Evolutionary conservation across 495 filamentous ascomycete species (phyloP).

Genomic region (Aspergillus heteromorphus): DNA sequence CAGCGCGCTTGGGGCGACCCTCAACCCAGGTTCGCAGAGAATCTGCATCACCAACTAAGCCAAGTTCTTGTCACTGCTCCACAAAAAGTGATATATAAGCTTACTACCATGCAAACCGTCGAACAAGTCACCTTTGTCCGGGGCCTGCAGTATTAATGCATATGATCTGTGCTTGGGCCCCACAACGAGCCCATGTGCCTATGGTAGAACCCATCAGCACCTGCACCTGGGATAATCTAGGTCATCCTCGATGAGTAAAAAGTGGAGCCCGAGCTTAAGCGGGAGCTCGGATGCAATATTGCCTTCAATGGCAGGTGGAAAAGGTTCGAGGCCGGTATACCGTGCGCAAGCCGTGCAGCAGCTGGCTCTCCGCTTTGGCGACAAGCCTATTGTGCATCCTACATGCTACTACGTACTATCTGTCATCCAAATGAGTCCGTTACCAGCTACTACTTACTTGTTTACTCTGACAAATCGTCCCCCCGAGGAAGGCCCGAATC

Average conservation of each 20-base stretch:
- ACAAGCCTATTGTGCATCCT: background rate
- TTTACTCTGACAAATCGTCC: too few relatives aligned
- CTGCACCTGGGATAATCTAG: slow-evolving; percentile 20
- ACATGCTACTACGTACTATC: background rate
- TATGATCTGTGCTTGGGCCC: slow-evolving; percentile 12
- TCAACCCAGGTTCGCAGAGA: slow-evolving; percentile 5
- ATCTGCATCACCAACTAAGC: background rate
- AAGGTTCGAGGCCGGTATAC: background rate
- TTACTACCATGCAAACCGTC: slow-evolving; percentile 1
- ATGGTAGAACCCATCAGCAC: slow-evolving; percentile 6
- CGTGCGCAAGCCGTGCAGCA: slow-evolving; percentile 4
- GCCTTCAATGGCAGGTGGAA: background rate
- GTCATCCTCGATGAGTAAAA: slow-evolving; percentile 13
- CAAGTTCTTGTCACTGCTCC: background rate
- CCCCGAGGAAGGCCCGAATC: background rate
- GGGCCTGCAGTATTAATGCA: slow-evolving; percentile 13
- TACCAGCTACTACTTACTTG: too few relatives aligned
- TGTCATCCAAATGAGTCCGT: background rate
- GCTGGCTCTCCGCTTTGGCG: background rate
- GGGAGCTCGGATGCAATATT: slow-evolving; percentile 6
- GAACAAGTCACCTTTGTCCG: slow-evolving; percentile 12
- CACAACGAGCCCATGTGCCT: slow-evolving; percentile 13
- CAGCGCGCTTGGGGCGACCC: background rate
- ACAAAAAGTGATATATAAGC: slow-evolving; percentile 14
- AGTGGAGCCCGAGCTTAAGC: slow-evolving; percentile 5